A percentile compares a stretch with the other conserved stretches of the same genome.
Evolutionary conservation across 352 stramenopile species (phyloP).

Genomic region (Pythium chondricola): DNA sequence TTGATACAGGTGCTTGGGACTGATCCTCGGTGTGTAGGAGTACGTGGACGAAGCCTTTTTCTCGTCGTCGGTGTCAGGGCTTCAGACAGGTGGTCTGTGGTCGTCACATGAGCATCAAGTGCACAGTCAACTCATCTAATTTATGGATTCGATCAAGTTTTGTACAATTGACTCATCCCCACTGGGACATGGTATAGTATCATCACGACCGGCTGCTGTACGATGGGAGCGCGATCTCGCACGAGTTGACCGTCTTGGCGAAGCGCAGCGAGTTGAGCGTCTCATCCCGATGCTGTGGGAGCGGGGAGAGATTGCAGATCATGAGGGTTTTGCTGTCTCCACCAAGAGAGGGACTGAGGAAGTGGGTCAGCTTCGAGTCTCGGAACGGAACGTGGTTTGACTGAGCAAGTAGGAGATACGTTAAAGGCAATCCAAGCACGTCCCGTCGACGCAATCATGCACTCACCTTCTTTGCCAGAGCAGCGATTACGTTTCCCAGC

Average conservation of each 20-base stretch:
- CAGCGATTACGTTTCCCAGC: slow-evolving; percentile 79
- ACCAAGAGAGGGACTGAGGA: slow-evolving; percentile 78
- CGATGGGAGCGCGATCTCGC: slow-evolving; percentile 70
- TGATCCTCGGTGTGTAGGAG: too few species aligned
- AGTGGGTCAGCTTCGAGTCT: slow-evolving; percentile 87
- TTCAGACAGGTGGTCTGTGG: background rate
- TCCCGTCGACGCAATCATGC: too few species aligned
- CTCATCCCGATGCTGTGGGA: slow-evolving; percentile 69
- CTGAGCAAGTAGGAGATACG: slow-evolving; percentile 17
- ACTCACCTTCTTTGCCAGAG: slow-evolving; percentile 80
- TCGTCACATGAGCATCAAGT: background rate
- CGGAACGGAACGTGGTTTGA: slow-evolving; percentile 79
- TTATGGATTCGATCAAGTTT: too few species aligned
- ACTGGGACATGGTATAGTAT: too few species aligned
- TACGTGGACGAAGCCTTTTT: slow-evolving; percentile 45
- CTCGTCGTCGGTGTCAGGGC: slow-evolving; percentile 39
- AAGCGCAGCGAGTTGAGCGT: slow-evolving; percentile 85
- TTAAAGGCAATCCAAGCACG: too few species aligned
- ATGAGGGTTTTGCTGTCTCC: slow-evolving; percentile 88
- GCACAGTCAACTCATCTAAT: too few species aligned
- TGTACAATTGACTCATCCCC: slow-evolving; percentile 3
- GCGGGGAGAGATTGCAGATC: slow-evolving; percentile 87
- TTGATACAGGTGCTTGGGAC: too few species aligned
- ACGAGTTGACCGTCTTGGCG: slow-evolving; percentile 85
- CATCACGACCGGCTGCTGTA: slow-evolving; percentile 40